Evolutionary conservation across 495 filamentous ascomycete genomes (phyloP), one percentile per base, ranked within the genome.

Genomic region (Penicillium maclennaniae): DNA sequence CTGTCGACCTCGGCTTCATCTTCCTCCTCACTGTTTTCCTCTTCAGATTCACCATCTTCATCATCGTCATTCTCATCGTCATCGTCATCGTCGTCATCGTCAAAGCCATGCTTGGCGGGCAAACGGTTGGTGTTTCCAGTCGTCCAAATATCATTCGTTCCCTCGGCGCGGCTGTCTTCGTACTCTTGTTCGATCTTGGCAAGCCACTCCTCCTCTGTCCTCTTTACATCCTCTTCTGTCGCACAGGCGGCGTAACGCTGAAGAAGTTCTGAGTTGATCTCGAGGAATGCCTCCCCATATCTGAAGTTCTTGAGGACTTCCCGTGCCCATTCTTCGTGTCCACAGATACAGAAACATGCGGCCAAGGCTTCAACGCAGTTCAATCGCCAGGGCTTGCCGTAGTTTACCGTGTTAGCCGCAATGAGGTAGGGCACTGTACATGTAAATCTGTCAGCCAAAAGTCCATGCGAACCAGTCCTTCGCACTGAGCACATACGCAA

Each of bases 361-460:
- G 92, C 95, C 42, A 98, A 74, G 5, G 93, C 93, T 72, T 98
- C 93, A 41, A 87, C 93, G 59, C 93, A 98, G 70, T 98, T 98
- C 38, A 98, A 69, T 48, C 91, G 78, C 87, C 89, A 93, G 16
- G 93, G 93, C 61, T 89, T 87, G 14, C 93, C 93, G 71, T 97
- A 98, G 73, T 98, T 98, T 64, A 96, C 93, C 2, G 87, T 87
- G 65, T 98, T 98, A 40, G 93, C 95, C 16, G 93, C 93, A 47
- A 98, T 89, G 12, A 98, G 83, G 66, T 98, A 98, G 0, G 93
- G 93, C 21, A 98, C 79, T 75, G 51, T 17, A 25, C 1, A 34
- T 1, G 16, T 0, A 19, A 21, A 19, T n/a, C n/a, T 7, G 15
- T 28, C 10, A 45, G 63, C 54, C 23, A 53, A 37, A 38, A 3